phyloP scores from a whole-genome alignment of 139 green algal genomes.

The Spirogloea muscicola region DNA sequence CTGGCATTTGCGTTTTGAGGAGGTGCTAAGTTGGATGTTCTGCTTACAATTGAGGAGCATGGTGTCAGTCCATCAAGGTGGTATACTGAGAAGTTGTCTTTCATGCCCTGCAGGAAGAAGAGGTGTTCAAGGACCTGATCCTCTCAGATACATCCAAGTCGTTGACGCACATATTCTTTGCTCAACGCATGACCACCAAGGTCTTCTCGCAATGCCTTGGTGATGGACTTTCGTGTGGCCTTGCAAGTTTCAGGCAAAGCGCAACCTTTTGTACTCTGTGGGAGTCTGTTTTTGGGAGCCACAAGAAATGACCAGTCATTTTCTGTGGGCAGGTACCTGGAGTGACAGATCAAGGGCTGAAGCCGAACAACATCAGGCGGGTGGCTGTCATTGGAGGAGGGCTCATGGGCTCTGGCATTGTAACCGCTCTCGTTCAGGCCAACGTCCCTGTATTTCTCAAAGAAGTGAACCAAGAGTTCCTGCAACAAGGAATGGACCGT shows the following conservation, averaged over 20 bases:
- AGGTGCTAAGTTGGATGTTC: no score
- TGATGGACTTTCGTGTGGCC: no score
- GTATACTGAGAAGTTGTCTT: no score
- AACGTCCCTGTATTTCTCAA: conserved; percentile 81
- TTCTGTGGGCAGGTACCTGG: conserved; percentile 59
- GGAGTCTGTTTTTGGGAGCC: no score
- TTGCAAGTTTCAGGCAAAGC: no score
- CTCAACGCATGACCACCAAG: conserved; percentile 87
- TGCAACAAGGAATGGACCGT: conserved; percentile 83
- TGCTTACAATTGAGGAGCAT: no score
- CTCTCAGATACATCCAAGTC: conserved; percentile 63
- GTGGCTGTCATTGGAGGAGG: conserved; percentile 92
- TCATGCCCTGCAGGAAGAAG: conserved; percentile 46
- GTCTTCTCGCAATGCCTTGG: no score
- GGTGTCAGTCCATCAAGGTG: no score
- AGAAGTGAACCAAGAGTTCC: conserved; percentile 95
- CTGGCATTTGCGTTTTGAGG: no score
- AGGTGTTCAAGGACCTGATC: conserved; percentile 44
- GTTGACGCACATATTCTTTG: conserved; percentile 98
- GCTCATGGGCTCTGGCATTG: conserved; percentile 96
- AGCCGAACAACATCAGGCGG: conserved; percentile 65
- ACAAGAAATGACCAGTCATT: no score
- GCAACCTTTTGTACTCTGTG: no score
- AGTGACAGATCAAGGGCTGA: conserved; percentile 81
- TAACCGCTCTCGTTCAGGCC: conserved; percentile 74